A percentile compares a stretch with the other conserved stretches of the same genome.
Evolutionary conservation across 306 rosid species (phyloP).

Genomic region (Medicago lupulina): DNA sequence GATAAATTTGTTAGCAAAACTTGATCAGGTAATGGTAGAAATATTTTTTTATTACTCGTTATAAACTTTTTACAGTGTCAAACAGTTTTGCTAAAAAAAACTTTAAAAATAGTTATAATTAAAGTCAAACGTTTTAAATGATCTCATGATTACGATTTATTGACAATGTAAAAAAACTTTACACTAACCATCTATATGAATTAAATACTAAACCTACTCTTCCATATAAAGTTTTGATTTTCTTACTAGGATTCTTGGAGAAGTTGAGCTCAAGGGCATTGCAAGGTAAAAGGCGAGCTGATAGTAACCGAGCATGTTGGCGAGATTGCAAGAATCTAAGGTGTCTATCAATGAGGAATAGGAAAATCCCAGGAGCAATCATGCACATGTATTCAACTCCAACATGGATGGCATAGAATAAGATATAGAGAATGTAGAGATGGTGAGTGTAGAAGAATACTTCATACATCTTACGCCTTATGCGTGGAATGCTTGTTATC

Average conservation of each 20-base stretch:
- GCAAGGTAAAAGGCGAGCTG: conserved; percentile 67
- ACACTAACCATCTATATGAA: too few species aligned
- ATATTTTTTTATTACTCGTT: too few species aligned
- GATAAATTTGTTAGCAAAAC: neutral
- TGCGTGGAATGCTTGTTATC: conserved; percentile 54
- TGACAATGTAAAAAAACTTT: too few species aligned
- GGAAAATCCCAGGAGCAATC: conserved; percentile 73
- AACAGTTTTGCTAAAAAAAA: too few species aligned
- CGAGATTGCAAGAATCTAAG: conserved; percentile 71
- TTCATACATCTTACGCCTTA: conserved; percentile 70
- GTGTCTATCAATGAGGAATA: conserved; percentile 66
- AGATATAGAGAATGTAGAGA: conserved; percentile 59
- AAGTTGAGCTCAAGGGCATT: conserved; percentile 63
- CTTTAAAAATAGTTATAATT: too few species aligned
- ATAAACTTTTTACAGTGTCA: too few species aligned
- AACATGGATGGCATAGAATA: conserved; percentile 69
- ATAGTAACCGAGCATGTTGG: conserved; percentile 44
- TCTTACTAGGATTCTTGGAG: conserved; percentile 60
- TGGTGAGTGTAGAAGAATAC: conserved; percentile 78
- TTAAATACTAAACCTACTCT: too few species aligned
- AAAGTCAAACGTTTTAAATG: too few species aligned
- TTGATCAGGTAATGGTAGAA: neutral
- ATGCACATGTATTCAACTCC: conserved; percentile 57
- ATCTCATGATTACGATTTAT: too few species aligned
- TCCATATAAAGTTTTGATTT: neutral